phyloP scores from a whole-genome alignment of 2,329 filamentous ascomycete species.

The Stachybotrys chlorohalonatus region DNA sequence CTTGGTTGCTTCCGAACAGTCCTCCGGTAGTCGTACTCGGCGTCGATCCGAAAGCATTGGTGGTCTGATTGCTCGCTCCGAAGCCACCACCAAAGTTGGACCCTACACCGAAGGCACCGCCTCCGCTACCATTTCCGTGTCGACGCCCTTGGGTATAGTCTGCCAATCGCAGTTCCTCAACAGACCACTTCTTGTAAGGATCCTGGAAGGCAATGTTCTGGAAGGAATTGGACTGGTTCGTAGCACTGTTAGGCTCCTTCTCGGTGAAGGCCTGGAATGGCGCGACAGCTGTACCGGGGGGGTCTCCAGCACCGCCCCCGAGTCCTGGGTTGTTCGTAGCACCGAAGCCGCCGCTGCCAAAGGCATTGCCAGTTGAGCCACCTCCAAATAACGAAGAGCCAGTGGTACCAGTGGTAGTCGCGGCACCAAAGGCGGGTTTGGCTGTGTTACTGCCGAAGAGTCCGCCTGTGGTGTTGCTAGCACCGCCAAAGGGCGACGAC shows the following conservation, averaged over 20 bases:
- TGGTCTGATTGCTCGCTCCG: conserved; percentile 24
- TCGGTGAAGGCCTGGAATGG: conserved; percentile 62
- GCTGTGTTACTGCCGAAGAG: conserved; percentile 39
- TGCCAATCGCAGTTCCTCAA: conserved; percentile 72
- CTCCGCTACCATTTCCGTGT: conserved; percentile 73
- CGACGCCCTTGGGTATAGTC: conserved; percentile 85
- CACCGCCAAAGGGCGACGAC: conserved; percentile 29
- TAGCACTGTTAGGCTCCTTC: conserved; percentile 56
- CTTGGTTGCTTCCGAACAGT: conserved; percentile 24
- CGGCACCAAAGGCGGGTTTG: conserved; percentile 41
- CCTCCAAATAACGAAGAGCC: conserved; percentile 37
- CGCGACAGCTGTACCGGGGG: conserved; percentile 60
- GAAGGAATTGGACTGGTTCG: conserved; percentile 48
- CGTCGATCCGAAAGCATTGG: conserved; percentile 36
- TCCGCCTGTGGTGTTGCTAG: conserved; percentile 25
- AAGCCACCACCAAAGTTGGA: conserved; percentile 45
- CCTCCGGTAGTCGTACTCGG: conserved; percentile 22
- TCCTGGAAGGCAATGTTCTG: conserved; percentile 74
- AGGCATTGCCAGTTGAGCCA: conserved; percentile 20
- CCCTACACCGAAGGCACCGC: conserved; percentile 70
- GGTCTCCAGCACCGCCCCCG: conserved; percentile 43
- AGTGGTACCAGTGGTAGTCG: conserved; percentile 23
- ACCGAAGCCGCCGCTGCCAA: conserved; percentile 29
- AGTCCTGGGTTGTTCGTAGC: conserved; percentile 38
- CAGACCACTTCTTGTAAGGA: conserved; percentile 80